Percentiles rank a stretch among this genome's conserved stretches.
phyloP scores from a whole-genome alignment of 1,284 basidiomycete species.

The Coniferiporia weirii region DNA sequence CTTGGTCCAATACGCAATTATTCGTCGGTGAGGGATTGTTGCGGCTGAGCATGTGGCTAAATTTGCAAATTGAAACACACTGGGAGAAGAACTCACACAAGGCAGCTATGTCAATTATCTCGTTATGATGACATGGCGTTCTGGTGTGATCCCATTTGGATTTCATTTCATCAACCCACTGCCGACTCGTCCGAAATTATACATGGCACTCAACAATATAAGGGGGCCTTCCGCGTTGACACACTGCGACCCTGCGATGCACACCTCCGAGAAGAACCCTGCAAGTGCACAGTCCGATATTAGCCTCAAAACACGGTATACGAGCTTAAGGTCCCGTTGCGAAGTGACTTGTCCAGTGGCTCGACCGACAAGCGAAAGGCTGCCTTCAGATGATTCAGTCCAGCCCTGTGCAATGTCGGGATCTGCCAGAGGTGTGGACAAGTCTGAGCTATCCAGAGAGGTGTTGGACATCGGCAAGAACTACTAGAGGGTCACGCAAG shows the following conservation, averaged over 20 bases:
- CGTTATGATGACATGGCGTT: constrained; percentile 61
- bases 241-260: constrained; percentile 56
- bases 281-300: constrained; percentile 61
- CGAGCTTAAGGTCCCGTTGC: constrained; percentile 25
- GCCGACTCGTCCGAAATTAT: background rate
- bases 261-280: constrained; percentile 66
- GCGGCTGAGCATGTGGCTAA: constrained; percentile 28
- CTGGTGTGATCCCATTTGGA: constrained; percentile 27
- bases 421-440: too few species aligned
- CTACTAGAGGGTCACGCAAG: too few species aligned
- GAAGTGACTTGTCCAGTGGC: too few species aligned
- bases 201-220: constrained; percentile 43
- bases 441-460: too few species aligned
- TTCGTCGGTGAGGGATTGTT: constrained; percentile 54
- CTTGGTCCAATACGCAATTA: constrained; percentile 75
- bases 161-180: background rate
- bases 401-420: too few species aligned
- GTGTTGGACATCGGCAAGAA: too few species aligned
- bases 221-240: constrained; percentile 53
- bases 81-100: constrained; percentile 31
- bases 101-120: constrained; percentile 57
- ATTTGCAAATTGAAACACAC: background rate
- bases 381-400: too few species aligned
- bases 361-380: too few species aligned
- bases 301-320: constrained; percentile 57